Evolutionary conservation across 331 rosid genomes (phyloP), one percentile per base, ranked within the genome.

Genomic region (Cydonia oblonga): DNA sequence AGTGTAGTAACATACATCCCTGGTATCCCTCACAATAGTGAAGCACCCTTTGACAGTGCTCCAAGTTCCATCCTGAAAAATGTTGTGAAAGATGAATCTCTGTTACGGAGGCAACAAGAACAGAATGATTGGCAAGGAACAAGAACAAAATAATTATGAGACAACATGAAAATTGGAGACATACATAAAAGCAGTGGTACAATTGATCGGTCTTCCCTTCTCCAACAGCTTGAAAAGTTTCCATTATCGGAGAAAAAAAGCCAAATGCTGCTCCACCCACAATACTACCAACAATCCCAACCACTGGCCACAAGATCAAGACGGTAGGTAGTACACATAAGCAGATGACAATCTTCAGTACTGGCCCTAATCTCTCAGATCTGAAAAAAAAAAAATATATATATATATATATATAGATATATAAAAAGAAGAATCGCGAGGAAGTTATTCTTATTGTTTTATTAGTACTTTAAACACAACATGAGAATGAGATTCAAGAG

Each of bases 251-350:
- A 22, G 92, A 82, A 81, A 90, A 58, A 60, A 80, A 84, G 66
- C 99, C 99, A 71, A 70, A 91, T 16, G 87, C 93, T 16, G 88
- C 93, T 66, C 99, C 99, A 6, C 97, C 96, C 2, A 91, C 64
- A 38, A 91, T 33, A 66, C 99, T 91, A 80, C 92, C 96, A 75
- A 87, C 51, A 60, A 95, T 90, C 53, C 96, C 96, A 51, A 90
- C 64, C 64, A 83, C 73, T 3, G 93, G 99, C 90, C 87, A 95
- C 57, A 57, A 68, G 73, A 87, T 76, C 87, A 91, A 76, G 76
- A 82, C 81, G 70, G 14, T 62, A 1, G 99, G 99, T 12, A 95
- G 85, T 51, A 87, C 86, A 65, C 70, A 84, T 60, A 84, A 64
- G 86, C 92, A 88, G 84, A 83, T 81, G 69, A 86, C 82, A 68